Evolutionary conservation across 306 rosid species (phyloP).

Genomic region (Ceratonia siliqua): DNA sequence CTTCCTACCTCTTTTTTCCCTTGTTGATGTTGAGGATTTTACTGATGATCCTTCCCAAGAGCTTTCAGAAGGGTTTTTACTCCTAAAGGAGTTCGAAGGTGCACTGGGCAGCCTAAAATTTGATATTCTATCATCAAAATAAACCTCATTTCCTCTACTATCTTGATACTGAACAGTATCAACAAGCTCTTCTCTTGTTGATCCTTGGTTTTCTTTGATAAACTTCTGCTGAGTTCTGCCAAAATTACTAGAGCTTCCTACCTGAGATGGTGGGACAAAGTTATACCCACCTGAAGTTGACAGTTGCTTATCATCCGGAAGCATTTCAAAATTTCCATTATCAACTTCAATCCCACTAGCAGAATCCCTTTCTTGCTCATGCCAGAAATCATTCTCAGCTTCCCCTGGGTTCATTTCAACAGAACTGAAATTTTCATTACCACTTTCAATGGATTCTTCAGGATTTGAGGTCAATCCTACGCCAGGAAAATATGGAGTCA

Average conservation of each 20-base stretch:
- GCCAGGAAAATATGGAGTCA: conserved; percentile 78
- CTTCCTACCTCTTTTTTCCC: conserved; percentile 73
- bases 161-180: conserved; percentile 75
- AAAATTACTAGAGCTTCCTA: conserved; percentile 51
- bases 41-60: conserved; percentile 88
- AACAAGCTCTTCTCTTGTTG: conserved; percentile 50
- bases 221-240: conserved; percentile 55
- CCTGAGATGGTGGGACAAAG: conserved; percentile 47
- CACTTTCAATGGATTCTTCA: conserved; percentile 58
- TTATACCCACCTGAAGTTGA: conserved; percentile 77
- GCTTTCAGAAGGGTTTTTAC: conserved; percentile 80
- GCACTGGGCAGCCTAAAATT: conserved; percentile 54
- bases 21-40: conserved; percentile 72
- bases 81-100: conserved; percentile 57
- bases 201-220: conserved; percentile 56
- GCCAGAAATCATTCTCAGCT: conserved; percentile 80
- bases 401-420: conserved; percentile 60
- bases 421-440: conserved; percentile 61
- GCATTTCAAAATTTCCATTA: conserved; percentile 74
- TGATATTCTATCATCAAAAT: conserved; percentile 65
- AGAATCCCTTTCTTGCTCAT: conserved; percentile 80
- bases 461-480: conserved; percentile 55
- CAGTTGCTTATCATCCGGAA: conserved; percentile 74
- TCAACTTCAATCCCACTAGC: conserved; percentile 66
- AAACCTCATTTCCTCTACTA: conserved; percentile 61